A percentile compares a stretch with the other conserved stretches of the same genome.
Conservation (phyloP, 1,284 basidiomycete species). For the Rhodotorula sp. region DNA sequence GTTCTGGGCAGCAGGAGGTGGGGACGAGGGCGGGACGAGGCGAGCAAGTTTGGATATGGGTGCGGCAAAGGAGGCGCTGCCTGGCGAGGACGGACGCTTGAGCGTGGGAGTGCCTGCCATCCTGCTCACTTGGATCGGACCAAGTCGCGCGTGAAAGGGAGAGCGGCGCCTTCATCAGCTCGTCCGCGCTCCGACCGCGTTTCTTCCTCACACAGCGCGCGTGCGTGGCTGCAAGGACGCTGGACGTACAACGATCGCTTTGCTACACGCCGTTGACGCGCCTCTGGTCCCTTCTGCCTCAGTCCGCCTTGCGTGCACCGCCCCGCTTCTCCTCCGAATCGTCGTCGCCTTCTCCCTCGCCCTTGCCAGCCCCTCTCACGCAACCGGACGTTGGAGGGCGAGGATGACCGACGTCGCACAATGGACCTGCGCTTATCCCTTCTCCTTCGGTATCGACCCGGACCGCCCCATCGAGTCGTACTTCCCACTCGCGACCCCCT, state of each 20-base stretch:
- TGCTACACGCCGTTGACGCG: no score
- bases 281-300: no score
- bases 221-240: background rate
- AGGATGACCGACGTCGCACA: no score
- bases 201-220: background rate
- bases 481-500: background rate
- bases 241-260: background rate
- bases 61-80: background rate
- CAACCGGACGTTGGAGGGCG: background rate
- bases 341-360: background rate
- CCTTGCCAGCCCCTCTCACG: background rate
- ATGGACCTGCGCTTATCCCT: background rate
- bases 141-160: background rate
- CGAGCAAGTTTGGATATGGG: background rate
- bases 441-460: background rate
- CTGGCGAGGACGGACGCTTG: background rate
- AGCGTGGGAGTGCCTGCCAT: background rate
- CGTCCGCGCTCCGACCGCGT: background rate
- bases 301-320: no score
- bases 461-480: background rate
- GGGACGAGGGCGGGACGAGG: background rate
- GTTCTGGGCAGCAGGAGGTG: background rate
- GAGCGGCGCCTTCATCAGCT: background rate
- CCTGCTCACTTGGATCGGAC: background rate
- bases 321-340: background rate